Conservation (phyloP, 108 stramenopile species). For the Cyclostephanos tholiformis region DNA sequence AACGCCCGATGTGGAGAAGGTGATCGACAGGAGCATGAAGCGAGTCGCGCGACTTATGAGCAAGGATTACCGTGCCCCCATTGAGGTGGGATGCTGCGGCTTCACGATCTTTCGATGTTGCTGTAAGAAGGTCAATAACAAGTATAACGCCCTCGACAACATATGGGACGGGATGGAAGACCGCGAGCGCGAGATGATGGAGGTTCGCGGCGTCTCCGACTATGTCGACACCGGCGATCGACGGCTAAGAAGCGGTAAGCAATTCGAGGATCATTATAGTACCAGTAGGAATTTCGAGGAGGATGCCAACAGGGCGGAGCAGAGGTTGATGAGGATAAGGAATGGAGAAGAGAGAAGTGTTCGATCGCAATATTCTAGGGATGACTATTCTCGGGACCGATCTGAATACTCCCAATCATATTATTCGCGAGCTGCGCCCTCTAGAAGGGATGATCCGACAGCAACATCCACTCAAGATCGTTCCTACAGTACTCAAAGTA, state of each 20-base stretch:
- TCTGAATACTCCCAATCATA: background rate
- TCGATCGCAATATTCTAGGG: background rate
- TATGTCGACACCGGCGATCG: constrained; percentile 29
- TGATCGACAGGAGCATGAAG: constrained; percentile 40
- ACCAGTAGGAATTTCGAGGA: too few species aligned
- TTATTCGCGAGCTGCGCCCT: background rate
- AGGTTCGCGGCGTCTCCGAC: constrained; percentile 23
- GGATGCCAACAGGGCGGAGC: constrained; percentile 30
- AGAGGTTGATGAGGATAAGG: constrained; percentile 2
- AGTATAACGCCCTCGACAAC: constrained; percentile 20
- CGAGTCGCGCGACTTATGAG: constrained; percentile 35
- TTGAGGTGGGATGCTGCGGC: constrained; percentile 39
- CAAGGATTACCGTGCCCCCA: constrained; percentile 44
- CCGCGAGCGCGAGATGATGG: constrained; percentile 23
- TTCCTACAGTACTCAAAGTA: background rate
- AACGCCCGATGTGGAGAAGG: constrained; percentile 34
- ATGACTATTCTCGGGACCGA: background rate
- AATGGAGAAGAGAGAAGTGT: background rate
- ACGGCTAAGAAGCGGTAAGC: background rate
- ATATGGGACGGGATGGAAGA: constrained; percentile 37
- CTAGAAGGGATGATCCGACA: background rate
- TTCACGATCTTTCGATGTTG: constrained; percentile 41
- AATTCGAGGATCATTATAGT: too few species aligned
- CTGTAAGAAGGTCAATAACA: constrained; percentile 20
- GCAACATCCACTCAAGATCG: background rate